A percentile compares a stretch with the other conserved stretches of the same genome.
These are phyloP conservation scores for Turritis glabra DNA, from an alignment of 345 rosid species.

Conservation along the genomic window DNA sequence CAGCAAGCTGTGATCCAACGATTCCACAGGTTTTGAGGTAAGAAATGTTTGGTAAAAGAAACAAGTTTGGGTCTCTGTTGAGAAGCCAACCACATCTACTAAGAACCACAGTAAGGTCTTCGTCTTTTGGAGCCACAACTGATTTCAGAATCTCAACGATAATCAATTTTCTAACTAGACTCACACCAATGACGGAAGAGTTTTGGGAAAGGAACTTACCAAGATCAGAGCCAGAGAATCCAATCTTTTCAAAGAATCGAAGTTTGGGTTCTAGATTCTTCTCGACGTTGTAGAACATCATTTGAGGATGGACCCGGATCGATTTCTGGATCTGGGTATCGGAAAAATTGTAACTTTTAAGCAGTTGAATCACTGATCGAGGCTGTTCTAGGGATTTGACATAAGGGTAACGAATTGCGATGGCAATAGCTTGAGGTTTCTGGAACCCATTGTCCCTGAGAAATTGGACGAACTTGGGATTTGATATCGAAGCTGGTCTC, in stretches of 20 bases:
- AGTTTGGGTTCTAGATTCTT: conserved; percentile 41
- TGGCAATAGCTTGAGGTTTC: not conserved
- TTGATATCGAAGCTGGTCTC: not conserved
- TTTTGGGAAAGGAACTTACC: conserved; percentile 35
- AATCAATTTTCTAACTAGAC: not conserved
- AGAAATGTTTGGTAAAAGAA: conserved; percentile 35
- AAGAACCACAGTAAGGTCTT: conserved; percentile 33
- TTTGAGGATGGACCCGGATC: not conserved
- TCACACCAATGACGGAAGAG: conserved; percentile 13
- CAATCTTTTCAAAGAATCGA: conserved; percentile 38
- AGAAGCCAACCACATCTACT: conserved; percentile 32
- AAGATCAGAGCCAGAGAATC: conserved; percentile 34
- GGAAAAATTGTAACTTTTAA: conserved; percentile 35
- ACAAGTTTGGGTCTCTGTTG: conserved; percentile 4
- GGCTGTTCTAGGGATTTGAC: not conserved
- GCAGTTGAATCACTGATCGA: not conserved
- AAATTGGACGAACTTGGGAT: not conserved
- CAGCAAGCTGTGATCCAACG: not conserved
- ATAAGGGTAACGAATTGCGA: not conserved
- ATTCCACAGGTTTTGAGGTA: conserved; percentile 21
- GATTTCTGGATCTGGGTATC: not conserved
- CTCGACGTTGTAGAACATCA: conserved; percentile 31
- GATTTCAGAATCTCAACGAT: conserved; percentile 23
- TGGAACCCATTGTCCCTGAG: not conserved
- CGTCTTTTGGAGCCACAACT: conserved; percentile 30